These are phyloP conservation scores for Kandelia obovata DNA, from an alignment of 345 rosid genomes.

Conservation along the genomic window DNA sequence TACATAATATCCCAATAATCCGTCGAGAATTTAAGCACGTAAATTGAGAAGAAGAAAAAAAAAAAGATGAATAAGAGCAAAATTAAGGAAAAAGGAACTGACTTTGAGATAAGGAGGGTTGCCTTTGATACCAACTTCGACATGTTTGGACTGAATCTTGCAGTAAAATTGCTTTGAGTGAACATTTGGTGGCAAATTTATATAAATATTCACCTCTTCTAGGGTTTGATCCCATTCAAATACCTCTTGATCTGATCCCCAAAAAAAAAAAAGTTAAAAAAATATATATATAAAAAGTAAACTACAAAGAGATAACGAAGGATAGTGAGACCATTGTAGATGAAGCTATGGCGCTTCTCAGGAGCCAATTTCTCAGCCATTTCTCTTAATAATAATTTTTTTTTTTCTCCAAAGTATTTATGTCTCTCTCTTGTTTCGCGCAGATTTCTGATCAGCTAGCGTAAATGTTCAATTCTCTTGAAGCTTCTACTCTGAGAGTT, in stretches of 20 bases:
- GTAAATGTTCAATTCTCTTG: neutral
- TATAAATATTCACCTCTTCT: conserved; percentile 80
- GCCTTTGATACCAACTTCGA: conserved; percentile 93
- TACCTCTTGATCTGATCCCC: conserved; percentile 54
- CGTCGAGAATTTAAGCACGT: neutral
- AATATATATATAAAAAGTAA: neutral
- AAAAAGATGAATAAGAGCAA: neutral
- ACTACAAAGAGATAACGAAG: neutral
- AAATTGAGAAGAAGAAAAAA: neutral
- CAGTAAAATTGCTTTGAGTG: conserved; percentile 70
- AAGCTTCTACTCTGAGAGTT: conserved; percentile 10
- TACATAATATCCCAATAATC: neutral
- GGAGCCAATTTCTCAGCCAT: conserved; percentile 73
- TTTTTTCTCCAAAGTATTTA: neutral
- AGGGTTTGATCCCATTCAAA: conserved; percentile 97
- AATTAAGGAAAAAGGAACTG: conserved; percentile 13
- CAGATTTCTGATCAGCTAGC: neutral
- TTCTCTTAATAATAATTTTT: neutral
- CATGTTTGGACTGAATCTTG: conserved; percentile 75
- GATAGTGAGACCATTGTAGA: conserved; percentile 37
- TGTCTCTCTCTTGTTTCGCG: neutral
- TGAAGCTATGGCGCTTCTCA: conserved; percentile 53
- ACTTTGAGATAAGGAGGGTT: conserved; percentile 93
- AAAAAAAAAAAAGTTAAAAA: neutral
- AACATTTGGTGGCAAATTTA: conserved; percentile 64